Evolutionary conservation across 306 rosid genomes (phyloP), one percentile per base, ranked within the genome.

Genomic region (Vigna trinervia): DNA sequence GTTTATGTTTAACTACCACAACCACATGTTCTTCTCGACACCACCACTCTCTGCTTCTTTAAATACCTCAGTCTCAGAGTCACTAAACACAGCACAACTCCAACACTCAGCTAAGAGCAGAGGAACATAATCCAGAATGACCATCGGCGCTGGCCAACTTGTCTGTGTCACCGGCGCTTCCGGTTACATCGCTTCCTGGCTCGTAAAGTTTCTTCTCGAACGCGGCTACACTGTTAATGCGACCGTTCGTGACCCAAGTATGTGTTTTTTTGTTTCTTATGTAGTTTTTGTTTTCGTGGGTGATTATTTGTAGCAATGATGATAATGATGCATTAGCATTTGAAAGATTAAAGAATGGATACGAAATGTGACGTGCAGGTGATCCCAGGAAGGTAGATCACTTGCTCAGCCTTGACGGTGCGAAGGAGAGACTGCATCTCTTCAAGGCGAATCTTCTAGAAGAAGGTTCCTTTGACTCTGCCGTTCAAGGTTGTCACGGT

Each of bases 101-200:
- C 38, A 34, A 34, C 41, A 36, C 41, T 41, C 10, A 36, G 1
- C 46, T 15, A 8, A 15, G 7, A 6, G 2, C 0, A 56, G 46
- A 32, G 32, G 3, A 14, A 32, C 2, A 15, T 3, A 14, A 15
- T 11, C 8, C n/a, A 72, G n/a, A 75, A 75, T 87, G 90, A 81
- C 71, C 62, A 63, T 75, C 58, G 39, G 36, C 36, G 15, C 2
- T 19, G 80, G 59, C 10, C 62, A 73, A 41, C 41, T 87, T 9
- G 88, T 81, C 28, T 78, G 86, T 39, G 88, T 87, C 6, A 87
- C 86, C 0, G 90, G 88, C 36, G 90, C 83, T 26, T 78, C 86
- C 17, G 90, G 90, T 12, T 87, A 22, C 64, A 84, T 87, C 3
- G 90, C 90, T 9, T 84, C 90, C 0, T 87, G 88, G 83, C 56